Base-by-base conservation (phyloP, 2,329 filamentous ascomycete genomes). In the Dactylonectria estremocensis region DNA sequence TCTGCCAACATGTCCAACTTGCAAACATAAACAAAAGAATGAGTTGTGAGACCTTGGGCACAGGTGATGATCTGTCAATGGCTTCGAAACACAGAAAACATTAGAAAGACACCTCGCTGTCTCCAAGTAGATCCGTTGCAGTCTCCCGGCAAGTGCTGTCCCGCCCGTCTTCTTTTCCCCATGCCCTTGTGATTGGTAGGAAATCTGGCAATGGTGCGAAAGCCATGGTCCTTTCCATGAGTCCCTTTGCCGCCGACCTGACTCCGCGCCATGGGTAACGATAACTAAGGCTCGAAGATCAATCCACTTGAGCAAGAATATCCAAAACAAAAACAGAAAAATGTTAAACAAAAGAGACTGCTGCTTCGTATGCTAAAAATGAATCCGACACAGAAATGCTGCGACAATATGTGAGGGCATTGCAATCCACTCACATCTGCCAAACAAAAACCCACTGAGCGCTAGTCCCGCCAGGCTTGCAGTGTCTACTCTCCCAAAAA, bases 121-220 rank as follows among this genome's bases (percentile, higher is more conserved):
- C 28, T 56, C 46, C 50, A 18, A 60, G 48, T 22, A 59, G 43
- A 69, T 64, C 48, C 52, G 46, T 61, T 60, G 58, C 52, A 60
- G 45, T 69, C 67, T 59, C 59, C 60, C 61, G 53, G 62, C 66
- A 69, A 72, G 72, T 74, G 31, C 72, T 75, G 74, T 76, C 72
- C 56, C 74, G 66, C 72, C 72, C 68, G 60, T 61, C 50, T 33
- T 60, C 37, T 28, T 58, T 35, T 61, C 24, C 24, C 40, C 24
- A 53, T 55, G 46, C 56, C 37, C 16, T 56, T 59, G n/a, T 37
- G 35, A 9, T 61, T 16, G 20, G 31, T 53, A 53, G n/a, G n/a
- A 61, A 24, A 24, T 37, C 46, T 43, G 48, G 53, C 45, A 49
- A 59, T 54, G 60, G 60, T 28, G 24, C 31, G 52, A 64, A 53